Evolutionary conservation across 345 rosid genomes (phyloP).

Genomic region (Rhodamnia argentea): DNA sequence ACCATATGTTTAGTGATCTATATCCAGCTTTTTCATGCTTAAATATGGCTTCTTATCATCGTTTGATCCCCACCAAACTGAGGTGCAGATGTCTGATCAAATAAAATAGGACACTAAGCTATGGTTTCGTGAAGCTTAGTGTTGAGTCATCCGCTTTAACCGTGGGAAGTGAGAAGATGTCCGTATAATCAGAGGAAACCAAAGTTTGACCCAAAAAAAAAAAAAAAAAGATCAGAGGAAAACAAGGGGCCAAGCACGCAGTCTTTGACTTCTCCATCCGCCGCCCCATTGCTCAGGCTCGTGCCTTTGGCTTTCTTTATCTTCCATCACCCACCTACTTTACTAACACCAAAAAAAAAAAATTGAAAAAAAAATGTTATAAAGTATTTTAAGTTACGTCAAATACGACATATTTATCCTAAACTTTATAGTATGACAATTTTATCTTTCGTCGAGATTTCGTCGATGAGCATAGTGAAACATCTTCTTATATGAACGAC

Average conservation of each 20-base stretch:
- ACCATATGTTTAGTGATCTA: not conserved
- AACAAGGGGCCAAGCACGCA: not conserved
- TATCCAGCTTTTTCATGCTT: not conserved
- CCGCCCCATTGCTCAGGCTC: not conserved
- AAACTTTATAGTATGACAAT: too few species aligned
- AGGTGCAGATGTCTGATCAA: not conserved
- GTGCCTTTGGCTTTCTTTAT: not conserved
- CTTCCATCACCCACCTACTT: not conserved
- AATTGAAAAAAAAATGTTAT: too few species aligned
- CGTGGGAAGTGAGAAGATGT: not conserved
- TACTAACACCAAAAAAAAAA: too few species aligned
- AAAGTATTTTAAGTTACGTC: too few species aligned
- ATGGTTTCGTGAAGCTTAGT: not conserved
- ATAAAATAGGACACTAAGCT: not conserved
- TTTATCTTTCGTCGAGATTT: too few species aligned
- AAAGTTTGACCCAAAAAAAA: too few species aligned
- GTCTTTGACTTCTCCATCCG: not conserved
- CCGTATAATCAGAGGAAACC: not conserved
- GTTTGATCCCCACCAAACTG: not conserved
- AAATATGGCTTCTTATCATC: not conserved
- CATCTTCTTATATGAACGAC: too few species aligned
- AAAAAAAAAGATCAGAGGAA: not conserved
- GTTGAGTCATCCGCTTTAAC: not conserved
- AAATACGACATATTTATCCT: too few species aligned
- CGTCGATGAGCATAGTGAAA: too few species aligned